phyloP scores from a whole-genome alignment of 176 grass and related monocot species.

The Sorghum bicolor region DNA sequence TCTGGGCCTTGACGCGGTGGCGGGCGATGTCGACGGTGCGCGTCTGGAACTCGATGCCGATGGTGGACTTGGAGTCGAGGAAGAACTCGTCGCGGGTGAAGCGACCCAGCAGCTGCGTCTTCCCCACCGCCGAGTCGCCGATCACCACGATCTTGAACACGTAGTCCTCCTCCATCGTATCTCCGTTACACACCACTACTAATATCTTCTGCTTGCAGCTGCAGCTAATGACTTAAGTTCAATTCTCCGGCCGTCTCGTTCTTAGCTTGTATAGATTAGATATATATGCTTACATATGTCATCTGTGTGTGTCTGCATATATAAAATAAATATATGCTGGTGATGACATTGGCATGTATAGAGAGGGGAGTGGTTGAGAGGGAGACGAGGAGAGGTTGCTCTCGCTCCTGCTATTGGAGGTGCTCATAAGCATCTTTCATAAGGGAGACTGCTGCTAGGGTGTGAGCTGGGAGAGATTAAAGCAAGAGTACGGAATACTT shows the following conservation, averaged over 20 bases:
- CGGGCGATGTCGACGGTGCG: conserved; percentile 39
- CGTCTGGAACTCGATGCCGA: conserved; percentile 87
- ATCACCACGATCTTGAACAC: conserved; percentile 64
- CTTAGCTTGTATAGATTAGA: no score
- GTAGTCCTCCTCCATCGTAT: conserved; percentile 36
- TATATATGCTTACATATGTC: no score
- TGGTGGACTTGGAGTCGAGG: conserved; percentile 95
- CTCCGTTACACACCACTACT: neutral
- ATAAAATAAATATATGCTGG: neutral
- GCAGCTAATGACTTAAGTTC: neutral
- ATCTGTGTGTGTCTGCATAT: neutral
- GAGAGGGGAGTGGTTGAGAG: neutral
- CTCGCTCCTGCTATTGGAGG: neutral
- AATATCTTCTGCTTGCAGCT: neutral
- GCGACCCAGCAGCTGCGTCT: conserved; percentile 61
- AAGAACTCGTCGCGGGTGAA: conserved; percentile 69
- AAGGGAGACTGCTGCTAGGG: neutral
- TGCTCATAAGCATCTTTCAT: neutral
- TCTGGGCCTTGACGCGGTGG: conserved; percentile 57
- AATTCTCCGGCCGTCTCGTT: no score
- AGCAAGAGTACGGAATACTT: neutral
- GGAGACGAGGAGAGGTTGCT: neutral
- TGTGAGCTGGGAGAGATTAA: neutral
- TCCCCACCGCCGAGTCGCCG: conserved; percentile 57
- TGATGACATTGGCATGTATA: neutral